These are phyloP conservation scores for Coemansia sp. DNA, from an alignment of 192 early-diverging fungal species.

Conservation along the genomic window DNA sequence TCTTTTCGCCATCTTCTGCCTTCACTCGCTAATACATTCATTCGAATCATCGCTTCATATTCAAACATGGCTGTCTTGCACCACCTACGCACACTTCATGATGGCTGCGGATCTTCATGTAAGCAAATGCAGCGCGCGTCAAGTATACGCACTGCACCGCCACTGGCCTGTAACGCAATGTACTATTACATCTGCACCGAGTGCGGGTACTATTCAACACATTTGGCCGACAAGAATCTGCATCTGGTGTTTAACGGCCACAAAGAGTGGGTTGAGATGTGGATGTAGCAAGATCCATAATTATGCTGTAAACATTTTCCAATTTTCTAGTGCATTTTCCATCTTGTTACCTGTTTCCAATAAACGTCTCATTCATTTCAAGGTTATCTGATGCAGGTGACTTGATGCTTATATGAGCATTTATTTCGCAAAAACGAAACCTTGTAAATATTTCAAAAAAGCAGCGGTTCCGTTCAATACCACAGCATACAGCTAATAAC, in stretches of 20 bases:
- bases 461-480: neutral
- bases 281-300: conserved; percentile 14
- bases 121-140: neutral
- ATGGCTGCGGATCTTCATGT: neutral
- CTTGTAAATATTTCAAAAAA: neutral
- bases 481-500: neutral
- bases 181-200: conserved; percentile 50
- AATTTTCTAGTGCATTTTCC: neutral
- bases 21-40: neutral
- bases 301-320: neutral
- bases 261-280: conserved; percentile 39
- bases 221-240: conserved; percentile 43
- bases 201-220: conserved; percentile 38
- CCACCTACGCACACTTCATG: neutral
- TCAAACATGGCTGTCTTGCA: conserved; percentile 1
- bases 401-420: neutral
- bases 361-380: neutral
- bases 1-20: neutral
- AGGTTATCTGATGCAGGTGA: too few relatives aligned
- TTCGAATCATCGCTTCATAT: neutral
- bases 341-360: neutral
- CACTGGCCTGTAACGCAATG: conserved; percentile 24
- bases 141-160: conserved; percentile 1
- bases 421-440: neutral
- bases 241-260: conserved; percentile 43